phyloP scores from a whole-genome alignment of 2,329 filamentous ascomycete species.

The Aspergillus persii region DNA sequence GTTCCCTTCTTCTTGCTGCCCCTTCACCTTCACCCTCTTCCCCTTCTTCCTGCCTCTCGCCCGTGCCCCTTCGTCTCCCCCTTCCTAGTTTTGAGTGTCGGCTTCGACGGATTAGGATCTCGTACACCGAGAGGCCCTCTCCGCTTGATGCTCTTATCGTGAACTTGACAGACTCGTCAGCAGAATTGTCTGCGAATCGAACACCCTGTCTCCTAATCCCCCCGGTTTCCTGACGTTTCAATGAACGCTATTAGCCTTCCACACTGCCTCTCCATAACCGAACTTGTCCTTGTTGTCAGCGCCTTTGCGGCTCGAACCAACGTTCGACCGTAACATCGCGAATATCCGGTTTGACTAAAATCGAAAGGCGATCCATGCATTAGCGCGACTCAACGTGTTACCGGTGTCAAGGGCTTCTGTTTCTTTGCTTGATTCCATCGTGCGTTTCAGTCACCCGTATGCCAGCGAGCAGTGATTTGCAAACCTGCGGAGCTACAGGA shows the following conservation, averaged over 20 bases:
- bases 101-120: neutral
- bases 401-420: neutral
- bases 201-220: neutral
- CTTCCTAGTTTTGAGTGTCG: neutral
- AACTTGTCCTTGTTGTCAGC: neutral
- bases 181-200: neutral
- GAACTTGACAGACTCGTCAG: neutral
- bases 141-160: neutral
- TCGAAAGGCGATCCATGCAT: neutral
- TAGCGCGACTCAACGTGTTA: neutral
- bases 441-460: neutral
- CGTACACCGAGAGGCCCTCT: neutral
- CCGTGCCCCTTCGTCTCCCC: neutral
- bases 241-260: neutral
- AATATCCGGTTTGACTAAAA: neutral
- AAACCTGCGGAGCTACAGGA: neutral
- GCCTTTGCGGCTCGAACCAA: neutral
- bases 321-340: neutral
- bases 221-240: neutral
- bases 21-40: neutral
- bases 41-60: constrained; percentile 1
- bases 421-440: neutral
- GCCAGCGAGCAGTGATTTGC: neutral
- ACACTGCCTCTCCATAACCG: neutral
- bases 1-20: constrained; percentile 9